Base-by-base conservation (phyloP, 768 basidiomycete genomes). In the Chalciporus sphaerocephalus region DNA sequence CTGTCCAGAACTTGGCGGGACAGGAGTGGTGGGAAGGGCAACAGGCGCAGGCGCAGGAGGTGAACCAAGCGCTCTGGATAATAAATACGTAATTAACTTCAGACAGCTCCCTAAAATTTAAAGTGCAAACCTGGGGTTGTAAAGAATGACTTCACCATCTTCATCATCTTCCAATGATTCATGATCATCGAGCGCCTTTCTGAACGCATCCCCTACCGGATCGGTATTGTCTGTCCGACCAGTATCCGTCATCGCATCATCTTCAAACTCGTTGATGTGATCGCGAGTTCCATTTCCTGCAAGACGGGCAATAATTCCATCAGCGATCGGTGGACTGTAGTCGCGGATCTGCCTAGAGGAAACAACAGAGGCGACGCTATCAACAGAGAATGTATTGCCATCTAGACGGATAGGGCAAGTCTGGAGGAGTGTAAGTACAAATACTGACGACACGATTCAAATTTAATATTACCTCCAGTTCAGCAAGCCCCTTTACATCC, bases 191-290 rank as follows among this genome's bases (percentile, higher is more conserved):
- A 75, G 56, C 22, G 67, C 75, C 57, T 76, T 66, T 21, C 76
- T 67, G 57, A 89, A 83, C 5, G 80, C 86, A 10, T 83, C 78
- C 10, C 74, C 77, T 25, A 96, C 77, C 0, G 86, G 81, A 56
- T 95, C 95, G 51, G 92, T 89, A 9, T 66, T 65, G 37, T 92
- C 90, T 2, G 86, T 88, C 33, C 75, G 78, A 9, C 80, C 85
- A 21, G 82, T 83, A 38, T 78, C 72, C 16, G 85, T 89, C 35
- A 79, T 80, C 53, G 77, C 77, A 40, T 79, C 76, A 15, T 86
- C 88, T 17, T 83, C 81, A 7, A 50, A 45, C 22, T 66, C 66
- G 21, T 16, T 52, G 44, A 13, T 41, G 24, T 5, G 47, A 33
- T 36, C 47, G 18, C 35, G 18, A 36, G 32, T 10, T 23, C 13